phyloP scores from a whole-genome alignment of 306 rosid species.

The Glycyrrhiza uralensis region DNA sequence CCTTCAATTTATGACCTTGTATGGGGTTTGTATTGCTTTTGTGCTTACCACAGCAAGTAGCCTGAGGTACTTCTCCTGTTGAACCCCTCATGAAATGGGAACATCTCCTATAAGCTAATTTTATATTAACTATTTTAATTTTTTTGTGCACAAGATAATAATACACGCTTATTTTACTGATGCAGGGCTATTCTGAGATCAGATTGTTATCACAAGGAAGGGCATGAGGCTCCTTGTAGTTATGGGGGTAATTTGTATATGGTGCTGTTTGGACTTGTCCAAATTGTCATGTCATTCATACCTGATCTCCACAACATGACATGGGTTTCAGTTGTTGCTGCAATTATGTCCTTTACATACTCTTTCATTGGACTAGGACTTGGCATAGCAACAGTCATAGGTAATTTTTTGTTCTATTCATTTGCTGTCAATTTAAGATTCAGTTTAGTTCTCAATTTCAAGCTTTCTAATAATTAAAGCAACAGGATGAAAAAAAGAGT shows the following conservation, averaged over 20 bases:
- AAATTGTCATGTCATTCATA: slow-evolving; percentile 74
- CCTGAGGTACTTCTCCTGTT: slow-evolving; percentile 40
- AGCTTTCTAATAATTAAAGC: background rate
- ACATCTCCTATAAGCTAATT: no score
- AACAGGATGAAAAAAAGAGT: no score
- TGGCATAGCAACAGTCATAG: slow-evolving; percentile 51
- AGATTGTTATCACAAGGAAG: slow-evolving; percentile 68
- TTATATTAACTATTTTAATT: no score
- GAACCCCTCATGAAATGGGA: background rate
- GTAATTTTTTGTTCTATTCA: slow-evolving; percentile 28
- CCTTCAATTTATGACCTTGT: slow-evolving; percentile 53
- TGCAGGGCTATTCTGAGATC: slow-evolving; percentile 65
- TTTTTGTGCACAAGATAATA: background rate
- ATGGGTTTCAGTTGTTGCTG: slow-evolving; percentile 69
- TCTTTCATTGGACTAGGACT: slow-evolving; percentile 68
- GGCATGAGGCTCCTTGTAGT: slow-evolving; percentile 58
- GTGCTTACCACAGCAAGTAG: slow-evolving; percentile 57
- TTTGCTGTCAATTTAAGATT: background rate
- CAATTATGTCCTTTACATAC: slow-evolving; percentile 69
- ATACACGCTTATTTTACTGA: background rate
- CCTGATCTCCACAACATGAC: slow-evolving; percentile 79
- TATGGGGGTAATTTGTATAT: slow-evolving; percentile 48
- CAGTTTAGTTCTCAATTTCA: background rate
- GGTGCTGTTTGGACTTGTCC: slow-evolving; percentile 61
- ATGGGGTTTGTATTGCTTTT: slow-evolving; percentile 55